Conservation (phyloP, 2,329 filamentous ascomycete species). For the Stemphylium lycopersici region DNA sequence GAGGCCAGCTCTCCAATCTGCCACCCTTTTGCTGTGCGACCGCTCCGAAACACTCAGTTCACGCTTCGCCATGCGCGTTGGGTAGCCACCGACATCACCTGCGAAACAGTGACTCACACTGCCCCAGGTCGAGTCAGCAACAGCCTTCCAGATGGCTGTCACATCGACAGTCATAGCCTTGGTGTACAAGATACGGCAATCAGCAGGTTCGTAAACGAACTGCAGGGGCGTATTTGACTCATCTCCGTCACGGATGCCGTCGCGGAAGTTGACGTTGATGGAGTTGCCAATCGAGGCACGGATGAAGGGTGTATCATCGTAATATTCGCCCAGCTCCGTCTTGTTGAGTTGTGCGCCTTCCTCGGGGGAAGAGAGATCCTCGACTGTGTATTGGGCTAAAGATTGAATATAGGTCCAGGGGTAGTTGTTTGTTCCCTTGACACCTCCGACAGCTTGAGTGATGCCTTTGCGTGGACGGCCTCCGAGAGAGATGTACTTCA, state of each 20-base stretch:
- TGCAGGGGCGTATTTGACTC: slow-evolving; percentile 58
- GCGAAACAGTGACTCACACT: slow-evolving; percentile 42
- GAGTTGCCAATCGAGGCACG: slow-evolving; percentile 31
- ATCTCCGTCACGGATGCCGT: slow-evolving; percentile 53
- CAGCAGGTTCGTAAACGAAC: slow-evolving; percentile 66
- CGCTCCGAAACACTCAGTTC: slow-evolving; percentile 31
- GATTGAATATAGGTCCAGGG: slow-evolving; percentile 42
- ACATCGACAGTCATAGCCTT: slow-evolving; percentile 61
- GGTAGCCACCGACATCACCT: slow-evolving; percentile 31
- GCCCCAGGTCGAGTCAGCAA: slow-evolving; percentile 45
- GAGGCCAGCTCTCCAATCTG: slow-evolving; percentile 38
- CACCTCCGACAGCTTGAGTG: slow-evolving; percentile 66
- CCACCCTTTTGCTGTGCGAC: slow-evolving; percentile 34
- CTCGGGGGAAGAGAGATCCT: slow-evolving; percentile 28
- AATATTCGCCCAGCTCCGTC: slow-evolving; percentile 44
- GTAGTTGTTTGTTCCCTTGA: slow-evolving; percentile 60
- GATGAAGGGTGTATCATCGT: slow-evolving; percentile 36
- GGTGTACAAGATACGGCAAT: slow-evolving; percentile 68
- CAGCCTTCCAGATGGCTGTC: slow-evolving; percentile 60
- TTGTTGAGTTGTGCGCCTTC: slow-evolving; percentile 38
- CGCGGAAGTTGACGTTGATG: slow-evolving; percentile 47
- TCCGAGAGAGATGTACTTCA: slow-evolving; percentile 65
- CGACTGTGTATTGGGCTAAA: slow-evolving; percentile 29
- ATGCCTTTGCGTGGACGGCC: slow-evolving; percentile 61
- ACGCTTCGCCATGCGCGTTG: slow-evolving; percentile 29